Conservation (phyloP, 345 rosid genomes). For the Geranium brycei region DNA sequence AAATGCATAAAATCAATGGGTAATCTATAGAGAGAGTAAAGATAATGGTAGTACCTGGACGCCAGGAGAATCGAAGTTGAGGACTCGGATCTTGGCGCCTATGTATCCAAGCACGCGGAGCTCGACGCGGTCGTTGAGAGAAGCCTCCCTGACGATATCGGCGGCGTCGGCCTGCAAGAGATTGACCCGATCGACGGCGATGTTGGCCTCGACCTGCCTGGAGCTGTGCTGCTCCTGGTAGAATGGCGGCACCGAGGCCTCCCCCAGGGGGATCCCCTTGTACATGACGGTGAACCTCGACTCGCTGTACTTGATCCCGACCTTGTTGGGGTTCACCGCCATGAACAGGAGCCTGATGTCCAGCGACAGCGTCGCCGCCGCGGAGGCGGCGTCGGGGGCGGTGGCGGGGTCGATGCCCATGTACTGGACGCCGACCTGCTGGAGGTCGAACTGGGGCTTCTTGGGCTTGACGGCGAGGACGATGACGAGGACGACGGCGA, state of each 20-base stretch:
- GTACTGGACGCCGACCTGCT: constrained; percentile 82
- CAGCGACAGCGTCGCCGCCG: constrained; percentile 47
- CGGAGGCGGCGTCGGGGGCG: constrained; percentile 18
- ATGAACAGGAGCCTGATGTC: constrained; percentile 68
- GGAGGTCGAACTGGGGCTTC: constrained; percentile 96
- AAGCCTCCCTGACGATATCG: constrained; percentile 67
- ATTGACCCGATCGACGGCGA: constrained; percentile 70
- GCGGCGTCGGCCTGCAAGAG: constrained; percentile 73
- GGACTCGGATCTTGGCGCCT: constrained; percentile 87
- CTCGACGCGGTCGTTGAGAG: constrained; percentile 75
- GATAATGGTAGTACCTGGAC: constrained; percentile 44
- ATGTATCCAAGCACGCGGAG: constrained; percentile 71
- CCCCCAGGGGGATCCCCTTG: constrained; percentile 78
- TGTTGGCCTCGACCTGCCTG: constrained; percentile 63
- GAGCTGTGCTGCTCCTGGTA: constrained; percentile 75
- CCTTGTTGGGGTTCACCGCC: constrained; percentile 88
- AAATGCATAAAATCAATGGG: too few relatives aligned
- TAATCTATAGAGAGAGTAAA: too few relatives aligned
- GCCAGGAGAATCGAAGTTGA: constrained; percentile 85
- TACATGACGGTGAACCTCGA: constrained; percentile 93
- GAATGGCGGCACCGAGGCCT: constrained; percentile 81
- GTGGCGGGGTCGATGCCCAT: constrained; percentile 58
- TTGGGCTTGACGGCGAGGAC: constrained; percentile 91
- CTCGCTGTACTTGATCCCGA: constrained; percentile 93
- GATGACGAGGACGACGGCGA: constrained; percentile 60